Conservation (phyloP, 306 rosid genomes). For the Quercus aquifolioides region DNA sequence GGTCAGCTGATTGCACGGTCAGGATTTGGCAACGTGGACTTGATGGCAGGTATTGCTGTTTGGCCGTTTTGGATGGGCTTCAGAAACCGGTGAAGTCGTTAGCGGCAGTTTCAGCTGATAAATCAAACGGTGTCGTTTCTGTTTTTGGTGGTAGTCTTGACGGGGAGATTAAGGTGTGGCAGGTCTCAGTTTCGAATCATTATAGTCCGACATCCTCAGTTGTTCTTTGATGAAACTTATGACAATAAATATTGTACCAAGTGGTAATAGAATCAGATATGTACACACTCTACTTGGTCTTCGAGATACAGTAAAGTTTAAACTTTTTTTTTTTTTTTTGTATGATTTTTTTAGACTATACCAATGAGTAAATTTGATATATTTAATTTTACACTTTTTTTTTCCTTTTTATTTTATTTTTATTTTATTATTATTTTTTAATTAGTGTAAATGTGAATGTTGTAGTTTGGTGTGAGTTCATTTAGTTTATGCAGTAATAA, state of each 20-base stretch:
- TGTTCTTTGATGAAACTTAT: neutral
- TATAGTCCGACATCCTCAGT: neutral
- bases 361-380: no score
- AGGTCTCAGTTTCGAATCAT: slow-evolving; percentile 27
- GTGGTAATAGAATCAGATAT: no score
- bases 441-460: no score
- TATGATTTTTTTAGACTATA: no score
- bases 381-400: no score
- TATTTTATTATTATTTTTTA: no score
- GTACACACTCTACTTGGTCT: no score
- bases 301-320: no score
- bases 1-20: slow-evolving; percentile 87
- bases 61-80: slow-evolving; percentile 62
- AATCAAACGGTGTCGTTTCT: slow-evolving; percentile 37
- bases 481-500: no score
- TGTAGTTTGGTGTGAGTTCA: no score
- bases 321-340: no score
- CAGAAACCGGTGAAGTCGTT: slow-evolving; percentile 75
- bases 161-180: slow-evolving; percentile 83
- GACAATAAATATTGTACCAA: neutral
- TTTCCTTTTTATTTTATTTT: no score
- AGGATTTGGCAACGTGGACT: slow-evolving; percentile 69
- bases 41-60: slow-evolving; percentile 56
- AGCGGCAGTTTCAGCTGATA: slow-evolving; percentile 34
- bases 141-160: slow-evolving; percentile 79